Conservation (phyloP, 768 basidiomycete species). For the Amanita fuliginea region DNA sequence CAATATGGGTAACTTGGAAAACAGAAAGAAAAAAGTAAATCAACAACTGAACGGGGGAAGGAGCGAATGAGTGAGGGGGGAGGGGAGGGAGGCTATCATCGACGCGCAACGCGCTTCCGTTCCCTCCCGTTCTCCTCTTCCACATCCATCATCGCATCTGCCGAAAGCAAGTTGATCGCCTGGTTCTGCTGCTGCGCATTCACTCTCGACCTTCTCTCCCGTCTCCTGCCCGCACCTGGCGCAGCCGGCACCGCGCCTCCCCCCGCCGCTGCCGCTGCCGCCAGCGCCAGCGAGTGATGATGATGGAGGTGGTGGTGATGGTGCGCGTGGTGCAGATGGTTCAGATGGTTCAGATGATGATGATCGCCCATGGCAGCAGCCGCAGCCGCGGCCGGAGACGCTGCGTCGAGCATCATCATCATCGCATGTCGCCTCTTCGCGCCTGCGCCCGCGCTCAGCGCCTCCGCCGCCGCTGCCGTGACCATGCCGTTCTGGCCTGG, state of each 20-base stretch:
- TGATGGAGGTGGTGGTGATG: no score
- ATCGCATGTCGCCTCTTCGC: conserved; percentile 69
- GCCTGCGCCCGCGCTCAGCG: conserved; percentile 38
- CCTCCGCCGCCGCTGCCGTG: conserved; percentile 18
- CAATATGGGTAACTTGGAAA: no score
- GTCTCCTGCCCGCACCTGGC: conserved; percentile 26
- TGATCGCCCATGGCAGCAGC: conserved; percentile 17
- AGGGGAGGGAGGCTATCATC: no score
- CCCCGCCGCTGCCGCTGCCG: no score
- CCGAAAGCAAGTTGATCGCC: conserved; percentile 25
- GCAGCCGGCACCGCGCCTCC: conserved; percentile 12
- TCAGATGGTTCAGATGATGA: background rate
- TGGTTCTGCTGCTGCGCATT: conserved; percentile 21
- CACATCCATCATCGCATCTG: conserved; percentile 60
- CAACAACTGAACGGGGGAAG: no score
- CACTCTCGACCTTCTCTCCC: conserved; percentile 36
- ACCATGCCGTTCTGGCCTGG: no score
- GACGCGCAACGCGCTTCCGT: conserved; percentile 60
- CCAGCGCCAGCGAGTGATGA: no score
- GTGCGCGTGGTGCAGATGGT: no score
- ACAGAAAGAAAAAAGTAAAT: background rate
- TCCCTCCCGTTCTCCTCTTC: conserved; percentile 63
- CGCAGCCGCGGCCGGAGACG: conserved; percentile 23
- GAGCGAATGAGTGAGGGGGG: no score
- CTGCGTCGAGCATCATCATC: conserved; percentile 66